These are phyloP conservation scores for Wickerhamomyces ciferrii DNA, from an alignment of 805 yeast genomes.

Conservation along the genomic window DNA sequence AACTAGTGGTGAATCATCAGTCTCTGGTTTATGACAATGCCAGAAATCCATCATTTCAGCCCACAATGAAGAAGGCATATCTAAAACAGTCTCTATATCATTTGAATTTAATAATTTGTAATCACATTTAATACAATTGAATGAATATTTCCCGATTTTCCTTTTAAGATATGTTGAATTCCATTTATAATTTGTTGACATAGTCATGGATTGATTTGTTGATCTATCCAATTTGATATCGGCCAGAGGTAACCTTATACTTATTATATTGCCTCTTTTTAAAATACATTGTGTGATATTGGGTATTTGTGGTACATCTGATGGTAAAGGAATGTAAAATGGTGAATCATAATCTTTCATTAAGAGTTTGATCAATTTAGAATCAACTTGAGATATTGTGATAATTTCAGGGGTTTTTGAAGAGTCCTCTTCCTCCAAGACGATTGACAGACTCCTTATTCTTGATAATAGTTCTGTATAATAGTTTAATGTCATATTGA, in stretches of 20 bases:
- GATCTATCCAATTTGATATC: conserved; percentile 7
- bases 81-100: conserved; percentile 31
- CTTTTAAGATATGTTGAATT: conserved; percentile 33
- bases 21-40: conserved; percentile 87
- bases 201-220: conserved; percentile 17
- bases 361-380: neutral
- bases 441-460: conserved; percentile 2
- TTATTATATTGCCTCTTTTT: neutral
- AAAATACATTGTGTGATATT: conserved; percentile 1
- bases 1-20: conserved; percentile 19
- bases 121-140: conserved; percentile 29
- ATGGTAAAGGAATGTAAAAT: conserved; percentile 5
- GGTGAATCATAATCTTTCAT: neutral
- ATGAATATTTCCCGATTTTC: conserved; percentile 22
- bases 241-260: conserved; percentile 6
- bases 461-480: conserved; percentile 2
- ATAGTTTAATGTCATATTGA: neutral
- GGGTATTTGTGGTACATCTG: neutral
- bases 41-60: conserved; percentile 93
- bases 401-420: neutral
- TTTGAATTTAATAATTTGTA: conserved; percentile 25
- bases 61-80: conserved; percentile 93
- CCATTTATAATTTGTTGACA: conserved; percentile 30
- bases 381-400: conserved; percentile 1
- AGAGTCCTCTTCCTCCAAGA: neutral